phyloP scores from a whole-genome alignment of 2,329 filamentous ascomycete genomes.

The Colletotrichum gigasporum region DNA sequence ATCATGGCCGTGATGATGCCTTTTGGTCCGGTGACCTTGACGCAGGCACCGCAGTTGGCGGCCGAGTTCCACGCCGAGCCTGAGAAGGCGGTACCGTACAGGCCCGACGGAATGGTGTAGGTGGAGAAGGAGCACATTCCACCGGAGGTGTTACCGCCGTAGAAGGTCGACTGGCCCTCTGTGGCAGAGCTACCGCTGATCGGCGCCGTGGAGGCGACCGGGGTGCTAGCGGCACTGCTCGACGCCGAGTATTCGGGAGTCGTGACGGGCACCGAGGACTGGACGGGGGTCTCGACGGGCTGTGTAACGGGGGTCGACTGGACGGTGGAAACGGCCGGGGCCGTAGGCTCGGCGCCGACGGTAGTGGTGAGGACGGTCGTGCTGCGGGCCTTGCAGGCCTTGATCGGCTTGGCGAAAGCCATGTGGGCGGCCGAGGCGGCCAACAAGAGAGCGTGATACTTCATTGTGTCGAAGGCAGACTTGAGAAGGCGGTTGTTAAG shows the following conservation, averaged over 20 bases:
- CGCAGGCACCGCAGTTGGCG: constrained; percentile 68
- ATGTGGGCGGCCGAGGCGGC: constrained; percentile 29
- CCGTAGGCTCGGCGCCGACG: neutral
- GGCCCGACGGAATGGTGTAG: constrained; percentile 66
- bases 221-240: constrained; percentile 1
- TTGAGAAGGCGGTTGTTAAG: neutral
- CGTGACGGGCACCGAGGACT: neutral
- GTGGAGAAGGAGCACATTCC: constrained; percentile 72
- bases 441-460: constrained; percentile 30
- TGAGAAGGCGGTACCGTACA: constrained; percentile 71
- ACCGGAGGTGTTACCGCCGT: constrained; percentile 64
- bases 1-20: constrained; percentile 71
- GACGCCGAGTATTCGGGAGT: constrained; percentile 5
- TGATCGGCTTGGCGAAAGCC: constrained; percentile 28
- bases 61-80: constrained; percentile 64
- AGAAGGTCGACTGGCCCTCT: constrained; percentile 58
- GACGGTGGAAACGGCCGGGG: constrained; percentile 4
- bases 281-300: constrained; percentile 5
- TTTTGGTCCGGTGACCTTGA: constrained; percentile 65
- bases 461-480: constrained; percentile 30
- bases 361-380: constrained; percentile 17
- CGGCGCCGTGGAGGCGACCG: neutral
- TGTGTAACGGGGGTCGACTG: constrained; percentile 10
- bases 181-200: constrained; percentile 4
- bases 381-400: constrained; percentile 5